A percentile compares a stretch with the other conserved stretches of the same genome.
Evolutionary conservation across 2,329 filamentous ascomycete genomes (phyloP).

Genomic region (Scedosporium minutisporum): DNA sequence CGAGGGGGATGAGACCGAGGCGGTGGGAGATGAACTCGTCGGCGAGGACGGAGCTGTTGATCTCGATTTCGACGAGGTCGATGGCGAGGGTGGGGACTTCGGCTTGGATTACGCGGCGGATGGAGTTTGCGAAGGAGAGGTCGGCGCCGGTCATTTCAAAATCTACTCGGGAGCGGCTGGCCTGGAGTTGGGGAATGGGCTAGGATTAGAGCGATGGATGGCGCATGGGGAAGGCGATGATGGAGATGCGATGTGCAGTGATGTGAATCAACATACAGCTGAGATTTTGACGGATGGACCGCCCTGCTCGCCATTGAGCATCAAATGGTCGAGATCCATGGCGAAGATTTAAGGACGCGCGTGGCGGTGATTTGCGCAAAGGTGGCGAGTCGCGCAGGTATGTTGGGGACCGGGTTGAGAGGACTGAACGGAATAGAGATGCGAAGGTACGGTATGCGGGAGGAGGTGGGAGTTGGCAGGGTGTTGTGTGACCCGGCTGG

Average conservation of each 20-base stretch:
- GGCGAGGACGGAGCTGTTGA: slow-evolving; percentile 89
- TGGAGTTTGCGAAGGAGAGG: slow-evolving; percentile 82
- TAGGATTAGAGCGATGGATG: not conserved
- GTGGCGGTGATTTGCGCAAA: not conserved
- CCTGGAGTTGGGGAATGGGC: slow-evolving; percentile 36
- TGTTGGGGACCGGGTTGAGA: not conserved
- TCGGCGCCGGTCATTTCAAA: slow-evolving; percentile 87
- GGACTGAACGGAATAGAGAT: not conserved
- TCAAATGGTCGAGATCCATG: slow-evolving; percentile 53
- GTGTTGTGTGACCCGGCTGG: not conserved
- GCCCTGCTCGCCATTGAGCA: slow-evolving; percentile 47
- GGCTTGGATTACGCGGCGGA: slow-evolving; percentile 83
- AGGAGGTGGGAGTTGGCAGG: not conserved
- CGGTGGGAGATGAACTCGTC: slow-evolving; percentile 95
- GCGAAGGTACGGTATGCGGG: not conserved
- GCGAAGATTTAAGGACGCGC: not conserved
- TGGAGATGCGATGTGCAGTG: not conserved
- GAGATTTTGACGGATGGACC: slow-evolving; percentile 52
- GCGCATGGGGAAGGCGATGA: not conserved
- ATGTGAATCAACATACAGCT: slow-evolving; percentile 31
- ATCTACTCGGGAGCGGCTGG: slow-evolving; percentile 71
- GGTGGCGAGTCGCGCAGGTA: not conserved
- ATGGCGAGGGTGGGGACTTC: slow-evolving; percentile 93
- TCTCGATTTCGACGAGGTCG: slow-evolving; percentile 85
- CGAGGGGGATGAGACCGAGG: slow-evolving; percentile 80